A percentile compares a stretch with the other conserved stretches of the same genome.
Evolutionary conservation across 129 eudicot species (phyloP).

Genomic region (Oenanthe sinensis): DNA sequence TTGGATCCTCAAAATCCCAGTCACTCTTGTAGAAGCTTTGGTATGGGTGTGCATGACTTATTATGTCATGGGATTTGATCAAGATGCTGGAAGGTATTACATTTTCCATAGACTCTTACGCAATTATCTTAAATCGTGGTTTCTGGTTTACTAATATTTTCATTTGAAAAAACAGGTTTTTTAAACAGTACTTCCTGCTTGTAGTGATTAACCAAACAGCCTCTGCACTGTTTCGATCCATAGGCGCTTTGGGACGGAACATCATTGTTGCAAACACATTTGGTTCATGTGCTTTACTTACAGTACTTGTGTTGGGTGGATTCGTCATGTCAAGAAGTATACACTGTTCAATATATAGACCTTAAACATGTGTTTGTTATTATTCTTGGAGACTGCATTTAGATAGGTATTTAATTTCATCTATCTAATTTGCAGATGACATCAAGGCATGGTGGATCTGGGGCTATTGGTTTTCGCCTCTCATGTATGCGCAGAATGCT

Average conservation of each 20-base stretch:
- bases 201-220: constrained; percentile 68
- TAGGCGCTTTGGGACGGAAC: constrained; percentile 78
- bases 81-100: constrained; percentile 57
- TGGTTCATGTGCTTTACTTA: constrained; percentile 71
- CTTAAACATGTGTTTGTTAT: not conserved
- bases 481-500: constrained; percentile 92
- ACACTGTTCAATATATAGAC: not conserved
- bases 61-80: constrained; percentile 76
- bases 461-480: constrained; percentile 93
- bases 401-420: not conserved
- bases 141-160: not conserved
- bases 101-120: not conserved
- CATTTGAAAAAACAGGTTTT: constrained; percentile 38
- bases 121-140: not conserved
- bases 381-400: not conserved
- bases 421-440: constrained; percentile 33
- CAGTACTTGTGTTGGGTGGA: constrained; percentile 80
- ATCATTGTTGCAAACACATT: constrained; percentile 76
- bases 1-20: constrained; percentile 84
- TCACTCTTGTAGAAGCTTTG: constrained; percentile 50
- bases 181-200: constrained; percentile 58
- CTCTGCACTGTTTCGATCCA: constrained; percentile 71
- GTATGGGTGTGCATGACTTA: constrained; percentile 72
- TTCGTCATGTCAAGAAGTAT: constrained; percentile 78
- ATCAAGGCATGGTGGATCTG: constrained; percentile 77